Evolutionary conservation across 768 basidiomycete species (phyloP).

Genomic region (Termitomyces sp.): DNA sequence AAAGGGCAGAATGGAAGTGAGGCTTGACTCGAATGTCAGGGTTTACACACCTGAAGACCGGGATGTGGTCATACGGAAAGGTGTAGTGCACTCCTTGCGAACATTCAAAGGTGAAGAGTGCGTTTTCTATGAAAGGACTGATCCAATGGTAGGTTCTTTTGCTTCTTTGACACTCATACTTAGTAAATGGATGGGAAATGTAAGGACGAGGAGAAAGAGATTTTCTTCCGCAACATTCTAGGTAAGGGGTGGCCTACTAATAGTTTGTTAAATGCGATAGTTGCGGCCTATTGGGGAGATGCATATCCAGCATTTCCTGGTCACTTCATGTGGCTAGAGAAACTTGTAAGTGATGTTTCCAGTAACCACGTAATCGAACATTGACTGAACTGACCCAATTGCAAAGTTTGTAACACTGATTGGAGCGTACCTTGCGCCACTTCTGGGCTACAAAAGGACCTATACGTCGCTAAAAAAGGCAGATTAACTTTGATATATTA

Average conservation of each 20-base stretch:
- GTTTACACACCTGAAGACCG: conserved; percentile 31
- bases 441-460: conserved; percentile 6
- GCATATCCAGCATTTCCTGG: conserved; percentile 25
- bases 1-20: conserved; percentile 29
- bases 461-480: not conserved
- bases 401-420: conserved; percentile 26
- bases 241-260: conserved; percentile 11
- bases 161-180: not conserved
- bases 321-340: conserved; percentile 28
- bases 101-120: conserved; percentile 26
- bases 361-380: not conserved
- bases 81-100: conserved; percentile 26
- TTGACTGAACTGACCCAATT: not conserved
- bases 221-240: conserved; percentile 33
- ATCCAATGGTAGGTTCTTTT: conserved; percentile 26
- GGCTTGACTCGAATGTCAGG: conserved; percentile 20
- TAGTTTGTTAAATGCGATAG: conserved; percentile 22
- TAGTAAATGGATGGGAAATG: not conserved
- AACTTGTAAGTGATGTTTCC: conserved; percentile 20
- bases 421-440: conserved; percentile 21
- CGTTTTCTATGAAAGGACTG: conserved; percentile 30
- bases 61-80: conserved; percentile 28
- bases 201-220: conserved; percentile 31
- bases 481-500: not conserved
- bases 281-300: conserved; percentile 27